Evolutionary conservation across 139 green algal species (phyloP), one percentile per base, ranked within the genome.

Genomic region (Chlamydomonas sp.): DNA sequence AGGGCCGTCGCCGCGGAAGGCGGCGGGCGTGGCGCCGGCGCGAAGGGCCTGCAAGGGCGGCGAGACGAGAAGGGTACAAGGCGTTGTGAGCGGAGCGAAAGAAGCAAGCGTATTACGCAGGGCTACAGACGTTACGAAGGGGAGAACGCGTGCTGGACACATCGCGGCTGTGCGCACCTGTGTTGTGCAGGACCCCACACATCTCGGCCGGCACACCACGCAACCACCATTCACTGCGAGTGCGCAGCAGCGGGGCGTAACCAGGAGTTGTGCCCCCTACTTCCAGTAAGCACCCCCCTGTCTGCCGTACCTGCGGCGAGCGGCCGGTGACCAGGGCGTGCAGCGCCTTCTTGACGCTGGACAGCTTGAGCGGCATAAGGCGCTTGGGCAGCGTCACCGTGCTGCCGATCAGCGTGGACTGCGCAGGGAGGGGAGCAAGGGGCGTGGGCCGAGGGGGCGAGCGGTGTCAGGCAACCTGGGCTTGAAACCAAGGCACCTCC

Each of bases 331-430:
- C 5, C 20, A 90, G 79, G 2, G 60, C 20, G 73, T 88, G 88
- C 31, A 92, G 59, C 16, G 85, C 72, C 7, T 81, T 85, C 84
- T 94, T 94, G 82, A 94, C 71, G 62, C 89, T 15, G 18, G 75
- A 72, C 74, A 96, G 88, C 10, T 83, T 81, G 6, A 93, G 71
- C 59, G 95, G 94, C 80, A 97, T 85, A 77, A 97, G 93, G 58
- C 88, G 89, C 81, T 96, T 95, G 58, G 94, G 92, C 61, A 96
- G 87, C 2, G 94, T 95, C 4, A 64, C 14, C 61, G 95, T 91
- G 74, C 83, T 72, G 71, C 84, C 60, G 5, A 95, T 79, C 3
- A 88, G 86, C 1, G 79, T 79, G 59, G 85, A 90, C 91, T 94
- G 89, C 18, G 31, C 31, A 49, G 31, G 31, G 31, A 49, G 31